These are phyloP conservation scores for Hanseniaspora nectarophila DNA, from an alignment of 805 yeast genomes.

Conservation along the genomic window DNA sequence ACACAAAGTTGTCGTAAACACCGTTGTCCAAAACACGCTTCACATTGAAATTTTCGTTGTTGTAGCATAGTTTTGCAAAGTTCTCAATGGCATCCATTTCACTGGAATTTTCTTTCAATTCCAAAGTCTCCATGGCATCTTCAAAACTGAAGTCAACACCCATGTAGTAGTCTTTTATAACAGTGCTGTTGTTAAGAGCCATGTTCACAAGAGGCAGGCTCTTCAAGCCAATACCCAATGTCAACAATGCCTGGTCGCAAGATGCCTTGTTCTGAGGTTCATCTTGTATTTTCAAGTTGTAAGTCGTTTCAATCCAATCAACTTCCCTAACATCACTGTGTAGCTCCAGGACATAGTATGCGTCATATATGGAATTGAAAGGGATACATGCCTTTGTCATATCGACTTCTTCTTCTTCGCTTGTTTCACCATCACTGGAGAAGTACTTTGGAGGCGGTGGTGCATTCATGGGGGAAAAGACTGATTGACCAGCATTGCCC, in stretches of 20 bases:
- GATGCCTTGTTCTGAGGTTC: slow-evolving; percentile 31
- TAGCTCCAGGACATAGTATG: slow-evolving; percentile 42
- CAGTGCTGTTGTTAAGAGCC: slow-evolving; percentile 31
- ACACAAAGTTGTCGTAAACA: slow-evolving; percentile 7
- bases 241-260: slow-evolving; percentile 43
- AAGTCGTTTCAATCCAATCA: slow-evolving; percentile 65
- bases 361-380: slow-evolving; percentile 32
- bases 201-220: slow-evolving; percentile 48
- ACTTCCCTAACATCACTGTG: slow-evolving; percentile 42
- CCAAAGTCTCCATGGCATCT: slow-evolving; percentile 40
- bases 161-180: slow-evolving; percentile 22
- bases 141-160: slow-evolving; percentile 24
- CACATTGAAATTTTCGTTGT: neutral
- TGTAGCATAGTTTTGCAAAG: neutral
- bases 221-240: slow-evolving; percentile 48
- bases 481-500: neutral
- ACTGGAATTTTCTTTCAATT: slow-evolving; percentile 44
- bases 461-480: too few relatives aligned
- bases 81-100: slow-evolving; percentile 19
- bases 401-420: neutral
- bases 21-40: neutral
- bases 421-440: neutral
- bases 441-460: neutral
- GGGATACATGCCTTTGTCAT: slow-evolving; percentile 25
- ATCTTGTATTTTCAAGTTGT: slow-evolving; percentile 51